Conservation (phyloP, 2,329 filamentous ascomycete genomes). For the Ophiostoma piceae region DNA sequence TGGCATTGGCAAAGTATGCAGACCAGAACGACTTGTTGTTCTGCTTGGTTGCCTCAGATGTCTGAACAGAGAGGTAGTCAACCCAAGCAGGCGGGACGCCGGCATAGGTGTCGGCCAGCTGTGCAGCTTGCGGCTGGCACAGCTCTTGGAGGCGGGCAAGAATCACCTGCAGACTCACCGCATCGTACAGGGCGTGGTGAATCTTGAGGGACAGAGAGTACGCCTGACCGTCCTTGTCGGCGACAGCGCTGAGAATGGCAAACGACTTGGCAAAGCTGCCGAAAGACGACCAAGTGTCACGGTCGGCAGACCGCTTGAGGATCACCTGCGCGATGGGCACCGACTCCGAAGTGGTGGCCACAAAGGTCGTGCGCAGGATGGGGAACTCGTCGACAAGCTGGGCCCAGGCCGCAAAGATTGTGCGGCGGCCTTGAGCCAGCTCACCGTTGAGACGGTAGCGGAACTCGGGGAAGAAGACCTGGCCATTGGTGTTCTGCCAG, state of each 20-base stretch:
- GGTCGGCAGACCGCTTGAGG: conserved; percentile 34
- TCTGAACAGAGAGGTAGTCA: conserved; percentile 26
- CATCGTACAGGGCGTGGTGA: conserved; percentile 87
- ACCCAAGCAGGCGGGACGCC: conserved; percentile 29
- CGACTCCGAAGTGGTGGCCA: conserved; percentile 31
- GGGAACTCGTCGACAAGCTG: conserved; percentile 50
- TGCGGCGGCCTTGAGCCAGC: conserved; percentile 27
- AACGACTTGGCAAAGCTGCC: background rate
- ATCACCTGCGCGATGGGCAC: conserved; percentile 61
- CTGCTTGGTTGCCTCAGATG: conserved; percentile 12
- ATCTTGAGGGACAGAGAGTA: conserved; percentile 51
- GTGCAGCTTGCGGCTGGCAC: conserved; percentile 13
- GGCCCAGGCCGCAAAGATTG: conserved; percentile 57
- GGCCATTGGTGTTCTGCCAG: conserved; percentile 64
- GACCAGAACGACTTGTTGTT: conserved; percentile 39
- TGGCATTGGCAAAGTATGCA: conserved; percentile 35
- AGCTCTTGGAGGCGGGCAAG: conserved; percentile 41
- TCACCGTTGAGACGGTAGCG: conserved; percentile 45
- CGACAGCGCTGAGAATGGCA: conserved; percentile 18
- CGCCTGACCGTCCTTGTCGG: background rate
- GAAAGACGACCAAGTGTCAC: conserved; percentile 20
- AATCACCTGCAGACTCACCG: conserved; percentile 65
- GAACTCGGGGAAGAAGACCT: conserved; percentile 71
- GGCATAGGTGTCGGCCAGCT: background rate
- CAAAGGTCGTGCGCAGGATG: conserved; percentile 58